These are phyloP conservation scores for Angophora floribunda DNA, from an alignment of 345 rosid genomes.

Conservation along the genomic window DNA sequence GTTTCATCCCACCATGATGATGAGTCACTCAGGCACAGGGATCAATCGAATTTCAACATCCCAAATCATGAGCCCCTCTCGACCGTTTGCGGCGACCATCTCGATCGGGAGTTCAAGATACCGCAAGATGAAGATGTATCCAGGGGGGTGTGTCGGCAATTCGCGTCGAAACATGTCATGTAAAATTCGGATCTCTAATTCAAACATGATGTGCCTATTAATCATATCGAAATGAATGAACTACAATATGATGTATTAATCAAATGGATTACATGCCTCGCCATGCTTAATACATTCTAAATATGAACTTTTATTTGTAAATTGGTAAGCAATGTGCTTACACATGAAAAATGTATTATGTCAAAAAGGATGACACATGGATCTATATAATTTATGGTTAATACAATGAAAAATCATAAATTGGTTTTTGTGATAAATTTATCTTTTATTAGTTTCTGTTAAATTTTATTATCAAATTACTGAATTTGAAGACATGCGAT, in stretches of 20 bases:
- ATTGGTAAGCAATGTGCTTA: not conserved
- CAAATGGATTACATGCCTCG: not conserved
- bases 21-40: not conserved
- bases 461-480: too few relatives aligned
- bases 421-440: fast-evolving
- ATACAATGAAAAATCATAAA: not conserved
- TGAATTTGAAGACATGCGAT: fast-evolving
- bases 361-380: not conserved
- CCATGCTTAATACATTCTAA: not conserved
- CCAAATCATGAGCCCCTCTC: not conserved
- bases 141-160: not conserved
- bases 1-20: not conserved
- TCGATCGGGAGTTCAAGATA: not conserved
- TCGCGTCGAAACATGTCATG: not conserved
- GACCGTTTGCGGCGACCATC: not conserved
- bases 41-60: not conserved
- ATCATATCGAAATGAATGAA: not conserved
- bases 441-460: fast-evolving
- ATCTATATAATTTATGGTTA: not conserved
- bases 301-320: not conserved
- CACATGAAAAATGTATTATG: not conserved
- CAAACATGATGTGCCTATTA: not conserved
- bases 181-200: not conserved
- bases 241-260: fast-evolving
- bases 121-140: not conserved